Conservation (phyloP, 2,329 filamentous ascomycete genomes). For the Penicillium sp. region DNA sequence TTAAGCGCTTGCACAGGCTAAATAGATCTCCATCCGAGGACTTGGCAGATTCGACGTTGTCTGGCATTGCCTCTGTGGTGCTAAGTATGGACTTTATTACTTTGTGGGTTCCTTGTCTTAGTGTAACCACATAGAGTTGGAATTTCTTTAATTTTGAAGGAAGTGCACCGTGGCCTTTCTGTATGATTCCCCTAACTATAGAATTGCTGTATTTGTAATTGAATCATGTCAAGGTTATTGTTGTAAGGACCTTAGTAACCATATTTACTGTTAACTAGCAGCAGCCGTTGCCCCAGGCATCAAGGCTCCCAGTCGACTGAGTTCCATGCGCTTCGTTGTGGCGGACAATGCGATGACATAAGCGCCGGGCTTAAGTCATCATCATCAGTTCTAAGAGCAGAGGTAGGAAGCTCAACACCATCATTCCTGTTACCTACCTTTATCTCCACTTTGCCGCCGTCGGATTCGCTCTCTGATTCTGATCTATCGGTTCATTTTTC, state of each 20-base stretch:
- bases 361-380: conserved; percentile 39
- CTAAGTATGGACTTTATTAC: not conserved
- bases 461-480: conserved; percentile 18
- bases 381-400: conserved; percentile 18
- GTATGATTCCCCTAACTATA: not conserved
- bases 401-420: conserved; percentile 31
- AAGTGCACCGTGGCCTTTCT: not conserved
- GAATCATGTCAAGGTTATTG: too few relatives aligned
- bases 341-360: conserved; percentile 30
- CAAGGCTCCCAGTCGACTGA: conserved; percentile 31
- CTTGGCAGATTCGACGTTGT: not conserved
- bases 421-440: conserved; percentile 17
- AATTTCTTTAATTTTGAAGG: too few relatives aligned
- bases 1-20: not conserved
- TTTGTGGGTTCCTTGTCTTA: not conserved
- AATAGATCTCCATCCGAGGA: not conserved
- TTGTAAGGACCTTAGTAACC: not conserved
- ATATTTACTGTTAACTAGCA: not conserved
- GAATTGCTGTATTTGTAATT: not conserved
- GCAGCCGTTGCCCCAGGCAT: conserved; percentile 14
- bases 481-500: conserved; percentile 15
- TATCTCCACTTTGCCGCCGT: conserved; percentile 19
- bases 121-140: not conserved
- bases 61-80: not conserved
- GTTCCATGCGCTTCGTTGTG: conserved; percentile 42